phyloP scores from a whole-genome alignment of 2,329 filamentous ascomycete genomes.

The Colletotrichum cordylinicola region DNA sequence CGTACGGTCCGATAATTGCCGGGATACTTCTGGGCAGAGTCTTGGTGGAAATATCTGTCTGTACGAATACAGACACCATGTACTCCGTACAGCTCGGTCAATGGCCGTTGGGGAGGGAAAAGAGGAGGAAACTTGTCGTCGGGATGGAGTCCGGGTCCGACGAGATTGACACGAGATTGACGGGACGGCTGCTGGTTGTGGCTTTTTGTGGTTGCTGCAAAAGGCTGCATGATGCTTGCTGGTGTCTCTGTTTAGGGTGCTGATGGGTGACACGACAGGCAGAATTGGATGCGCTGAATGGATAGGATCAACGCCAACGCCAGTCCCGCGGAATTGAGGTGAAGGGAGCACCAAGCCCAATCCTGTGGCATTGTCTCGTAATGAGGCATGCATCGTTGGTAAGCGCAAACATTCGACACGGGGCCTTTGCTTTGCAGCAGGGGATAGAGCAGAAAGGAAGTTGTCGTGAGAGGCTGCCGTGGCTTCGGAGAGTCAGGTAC shows the following conservation, averaged over 20 bases:
- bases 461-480: neutral
- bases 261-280: neutral
- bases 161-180: neutral
- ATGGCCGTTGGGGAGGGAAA: neutral
- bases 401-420: neutral
- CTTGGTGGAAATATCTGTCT: neutral
- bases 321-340: neutral
- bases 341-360: neutral
- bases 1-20: conserved; percentile 2
- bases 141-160: neutral
- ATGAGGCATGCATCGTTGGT: neutral
- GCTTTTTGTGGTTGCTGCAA: neutral
- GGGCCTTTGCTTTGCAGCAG: neutral
- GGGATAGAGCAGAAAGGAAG: neutral
- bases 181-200: neutral
- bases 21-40: neutral
- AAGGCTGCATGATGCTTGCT: neutral
- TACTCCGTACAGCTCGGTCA: neutral
- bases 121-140: conserved; percentile 1
- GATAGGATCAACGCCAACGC: neutral
- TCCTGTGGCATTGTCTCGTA: neutral
- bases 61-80: too few relatives aligned
- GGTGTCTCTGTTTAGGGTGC: neutral
- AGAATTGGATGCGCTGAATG: neutral
- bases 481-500: conserved; percentile 6